phyloP scores from a whole-genome alignment of 2,329 filamentous ascomycete genomes.

The Aspergillus phoenicis region DNA sequence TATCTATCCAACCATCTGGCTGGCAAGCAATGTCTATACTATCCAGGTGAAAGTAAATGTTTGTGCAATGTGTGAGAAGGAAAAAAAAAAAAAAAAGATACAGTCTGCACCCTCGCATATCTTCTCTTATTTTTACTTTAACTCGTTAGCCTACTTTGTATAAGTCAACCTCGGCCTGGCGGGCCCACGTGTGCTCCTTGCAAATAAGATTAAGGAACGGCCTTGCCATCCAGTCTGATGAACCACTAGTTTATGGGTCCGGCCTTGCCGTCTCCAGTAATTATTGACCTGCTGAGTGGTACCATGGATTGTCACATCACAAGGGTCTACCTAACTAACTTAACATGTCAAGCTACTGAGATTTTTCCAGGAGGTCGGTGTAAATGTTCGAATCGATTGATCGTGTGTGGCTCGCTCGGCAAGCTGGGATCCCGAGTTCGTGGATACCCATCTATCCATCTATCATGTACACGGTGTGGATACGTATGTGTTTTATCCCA shows the following conservation, averaged over 20 bases:
- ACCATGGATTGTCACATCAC: constrained; percentile 1
- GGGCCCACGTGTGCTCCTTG: constrained; percentile 21
- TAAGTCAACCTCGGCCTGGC: not conserved
- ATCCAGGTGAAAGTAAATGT: too few species aligned
- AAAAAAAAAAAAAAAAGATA: not conserved
- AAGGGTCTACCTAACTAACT: not conserved
- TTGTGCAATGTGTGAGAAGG: too few species aligned
- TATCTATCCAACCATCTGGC: not conserved
- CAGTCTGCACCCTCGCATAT: not conserved
- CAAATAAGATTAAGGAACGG: constrained; percentile 20
- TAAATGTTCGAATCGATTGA: not conserved
- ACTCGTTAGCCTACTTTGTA: too few species aligned
- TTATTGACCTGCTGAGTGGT: constrained; percentile 9
- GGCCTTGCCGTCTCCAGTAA: constrained; percentile 15
- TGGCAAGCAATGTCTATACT: not conserved
- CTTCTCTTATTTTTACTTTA: too few species aligned
- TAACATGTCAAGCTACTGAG: not conserved
- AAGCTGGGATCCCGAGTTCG: not conserved
- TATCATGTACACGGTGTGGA: too few species aligned
- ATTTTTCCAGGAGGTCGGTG: not conserved
- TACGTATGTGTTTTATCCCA: too few species aligned
- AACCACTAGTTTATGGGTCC: constrained; percentile 23
- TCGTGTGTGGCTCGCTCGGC: not conserved
- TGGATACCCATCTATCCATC: too few species aligned
- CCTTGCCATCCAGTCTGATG: constrained; percentile 15